Base-by-base conservation (phyloP, 208 protist species). In the Leishmania arabica region DNA sequence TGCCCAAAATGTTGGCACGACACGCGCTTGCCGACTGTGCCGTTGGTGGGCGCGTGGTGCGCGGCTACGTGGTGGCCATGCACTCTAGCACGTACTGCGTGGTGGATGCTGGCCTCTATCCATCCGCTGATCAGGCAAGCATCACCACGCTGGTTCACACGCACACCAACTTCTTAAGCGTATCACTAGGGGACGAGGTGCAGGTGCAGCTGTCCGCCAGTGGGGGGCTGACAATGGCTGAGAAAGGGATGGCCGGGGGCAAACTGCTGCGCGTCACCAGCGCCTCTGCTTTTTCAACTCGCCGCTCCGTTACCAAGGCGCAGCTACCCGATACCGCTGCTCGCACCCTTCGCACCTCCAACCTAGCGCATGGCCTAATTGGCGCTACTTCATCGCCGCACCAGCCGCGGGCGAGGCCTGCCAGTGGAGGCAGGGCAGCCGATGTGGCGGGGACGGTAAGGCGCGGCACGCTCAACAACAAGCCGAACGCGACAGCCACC, bases 121-220 rank as follows among this genome's bases (percentile, higher is more conserved):
- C 79, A 40, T 73, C 75, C 0, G 73, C 69, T 34, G 72, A 86
- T 75, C 78, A 89, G 72, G 75, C 77, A 5, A 54, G 42, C 51
- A 75, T 80, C 37, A 72, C 81, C n/a, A 78, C 87, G 42, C 81
- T 93, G 3, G 73, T 96, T 37, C 86, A 88, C 53, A 89, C 88
- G 31, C 89, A 92, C 74, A 92, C 83, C n/a, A 94, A 96, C 83
- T 96, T 96, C 77, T 75, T 92, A 17, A 92, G 91, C 49, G 91
- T 93, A 58, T 54, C 56, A 4, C 70, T 87, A 11, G 90, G 93
- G 19, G 90, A 94, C 72, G 78, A 90, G 81, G 93, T 96, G 45
- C 81, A 87, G 77, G 89, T 96, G 82, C 84, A 86, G 74, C 54
- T 96, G 51, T 87, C 84, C 73, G 49, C 80, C 58, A 77, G 82